Evolutionary conservation across 352 stramenopile species (phyloP).

Genomic region (Phytophthora aleatoria): DNA sequence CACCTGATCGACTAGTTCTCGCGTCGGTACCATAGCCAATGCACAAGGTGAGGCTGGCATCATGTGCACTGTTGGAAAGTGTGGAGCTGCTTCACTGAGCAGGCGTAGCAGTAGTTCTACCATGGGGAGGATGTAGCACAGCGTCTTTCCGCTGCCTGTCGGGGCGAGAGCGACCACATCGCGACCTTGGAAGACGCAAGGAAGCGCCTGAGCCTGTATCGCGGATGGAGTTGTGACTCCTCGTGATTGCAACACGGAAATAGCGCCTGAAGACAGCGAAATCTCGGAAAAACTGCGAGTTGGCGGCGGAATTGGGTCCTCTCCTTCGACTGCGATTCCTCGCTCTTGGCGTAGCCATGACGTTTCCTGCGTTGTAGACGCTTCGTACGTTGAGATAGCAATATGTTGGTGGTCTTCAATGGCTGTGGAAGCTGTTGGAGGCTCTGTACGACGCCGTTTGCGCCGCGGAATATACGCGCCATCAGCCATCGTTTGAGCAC

Average conservation of each 20-base stretch:
- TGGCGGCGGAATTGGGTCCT: slow-evolving; percentile 31
- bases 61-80: slow-evolving; percentile 47
- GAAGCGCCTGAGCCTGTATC: slow-evolving; percentile 97
- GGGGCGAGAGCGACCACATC: slow-evolving; percentile 94
- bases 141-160: slow-evolving; percentile 96
- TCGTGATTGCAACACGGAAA: slow-evolving; percentile 36
- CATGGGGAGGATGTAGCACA: slow-evolving; percentile 95
- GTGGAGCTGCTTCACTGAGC: slow-evolving; percentile 27
- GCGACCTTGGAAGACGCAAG: slow-evolving; percentile 70
- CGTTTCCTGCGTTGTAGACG: slow-evolving; percentile 38
- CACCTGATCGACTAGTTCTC: slow-evolving; percentile 96
- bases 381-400: neutral
- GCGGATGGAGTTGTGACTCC: slow-evolving; percentile 91
- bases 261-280: slow-evolving; percentile 28
- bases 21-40: slow-evolving; percentile 94
- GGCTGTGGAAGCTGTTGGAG: neutral
- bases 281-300: slow-evolving; percentile 48
- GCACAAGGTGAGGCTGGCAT: slow-evolving; percentile 39
- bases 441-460: slow-evolving; percentile 41
- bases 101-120: slow-evolving; percentile 50
- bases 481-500: slow-evolving; percentile 8
- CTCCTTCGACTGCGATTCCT: slow-evolving; percentile 46
- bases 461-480: slow-evolving; percentile 46
- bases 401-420: neutral
- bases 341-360: slow-evolving; percentile 60